Evolutionary conservation across 2,329 filamentous ascomycete genomes (phyloP).

Genomic region (Aureobasidium pullulans): DNA sequence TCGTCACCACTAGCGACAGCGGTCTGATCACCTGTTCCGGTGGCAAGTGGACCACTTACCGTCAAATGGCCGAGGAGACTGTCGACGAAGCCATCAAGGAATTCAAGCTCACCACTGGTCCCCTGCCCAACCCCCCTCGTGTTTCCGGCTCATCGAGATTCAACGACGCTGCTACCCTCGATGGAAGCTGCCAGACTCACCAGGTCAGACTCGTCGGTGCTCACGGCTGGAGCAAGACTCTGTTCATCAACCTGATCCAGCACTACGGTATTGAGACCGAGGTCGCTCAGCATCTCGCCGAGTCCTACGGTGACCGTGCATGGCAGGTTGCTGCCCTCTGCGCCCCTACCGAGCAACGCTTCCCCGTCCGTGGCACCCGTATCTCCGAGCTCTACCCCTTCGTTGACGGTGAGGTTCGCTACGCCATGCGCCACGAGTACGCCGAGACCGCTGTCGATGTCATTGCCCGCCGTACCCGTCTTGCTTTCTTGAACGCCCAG

Average conservation of each 20-base stretch:
- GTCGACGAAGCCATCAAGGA: conserved; percentile 70
- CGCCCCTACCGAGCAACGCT: conserved; percentile 66
- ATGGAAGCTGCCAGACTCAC: conserved; percentile 76
- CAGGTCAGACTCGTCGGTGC: conserved; percentile 73
- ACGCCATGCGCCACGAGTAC: conserved; percentile 82
- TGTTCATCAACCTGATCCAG: conserved; percentile 93
- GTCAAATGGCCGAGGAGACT: conserved; percentile 86
- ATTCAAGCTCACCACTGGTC: conserved; percentile 55
- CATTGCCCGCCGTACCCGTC: conserved; percentile 71
- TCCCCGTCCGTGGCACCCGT: conserved; percentile 74
- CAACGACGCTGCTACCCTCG: conserved; percentile 62
- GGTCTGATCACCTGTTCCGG: conserved; percentile 79
- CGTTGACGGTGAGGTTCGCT: conserved; percentile 84
- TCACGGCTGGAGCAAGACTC: conserved; percentile 79
- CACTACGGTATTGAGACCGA: conserved; percentile 89
- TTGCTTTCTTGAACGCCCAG: conserved; percentile 88
- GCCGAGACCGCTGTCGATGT: conserved; percentile 88
- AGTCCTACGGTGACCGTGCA: conserved; percentile 84
- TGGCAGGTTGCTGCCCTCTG: conserved; percentile 85
- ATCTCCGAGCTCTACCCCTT: conserved; percentile 80
- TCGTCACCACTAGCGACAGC: conserved; percentile 70
- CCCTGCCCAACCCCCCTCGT: conserved; percentile 50
- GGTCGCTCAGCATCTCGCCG: conserved; percentile 79
- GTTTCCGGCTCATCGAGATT: conserved; percentile 63
- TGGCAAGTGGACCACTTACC: conserved; percentile 89